These are phyloP conservation scores for Penicillium malachiteum DNA, from an alignment of 495 filamentous ascomycete species.

Conservation along the genomic window DNA sequence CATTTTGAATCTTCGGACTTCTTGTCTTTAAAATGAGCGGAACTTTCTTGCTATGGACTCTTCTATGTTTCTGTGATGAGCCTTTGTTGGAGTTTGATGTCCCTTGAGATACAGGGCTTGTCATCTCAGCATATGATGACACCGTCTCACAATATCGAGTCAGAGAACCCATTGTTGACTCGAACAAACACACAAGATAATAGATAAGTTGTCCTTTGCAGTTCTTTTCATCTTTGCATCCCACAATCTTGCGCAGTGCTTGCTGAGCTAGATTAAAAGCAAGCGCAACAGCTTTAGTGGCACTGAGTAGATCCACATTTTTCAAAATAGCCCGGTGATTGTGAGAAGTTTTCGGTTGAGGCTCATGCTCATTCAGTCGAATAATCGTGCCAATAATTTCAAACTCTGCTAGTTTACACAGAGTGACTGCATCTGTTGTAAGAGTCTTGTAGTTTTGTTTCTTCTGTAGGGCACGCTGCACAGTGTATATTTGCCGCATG, in stretches of 20 bases:
- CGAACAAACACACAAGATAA: slow-evolving; percentile 41
- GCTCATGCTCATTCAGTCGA: neutral
- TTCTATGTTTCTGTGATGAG: neutral
- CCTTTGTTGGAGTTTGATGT: neutral
- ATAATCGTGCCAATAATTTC: slow-evolving; percentile 19
- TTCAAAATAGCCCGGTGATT: neutral
- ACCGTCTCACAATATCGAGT: slow-evolving; percentile 26
- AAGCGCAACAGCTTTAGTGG: slow-evolving; percentile 22
- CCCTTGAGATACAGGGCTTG: neutral
- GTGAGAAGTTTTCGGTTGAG: neutral
- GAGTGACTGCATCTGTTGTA: slow-evolving; percentile 17
- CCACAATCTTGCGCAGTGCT: slow-evolving; percentile 34
- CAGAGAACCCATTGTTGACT: slow-evolving; percentile 34
- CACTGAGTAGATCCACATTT: slow-evolving; percentile 11
- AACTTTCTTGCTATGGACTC: neutral
- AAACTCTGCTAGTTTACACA: slow-evolving; percentile 29
- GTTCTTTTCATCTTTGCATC: slow-evolving; percentile 10
- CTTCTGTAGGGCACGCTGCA: slow-evolving; percentile 36
- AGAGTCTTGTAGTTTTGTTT: slow-evolving; percentile 20
- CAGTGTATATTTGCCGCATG: slow-evolving; percentile 33
- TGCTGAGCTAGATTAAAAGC: slow-evolving; percentile 27
- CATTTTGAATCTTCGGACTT: slow-evolving; percentile 8
- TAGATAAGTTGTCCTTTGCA: slow-evolving; percentile 33
- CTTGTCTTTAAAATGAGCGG: neutral
- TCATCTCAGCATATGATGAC: neutral